Evolutionary conservation across 345 rosid species (phyloP), one percentile per base, ranked within the genome.

Genomic region (Geranium brycei): DNA sequence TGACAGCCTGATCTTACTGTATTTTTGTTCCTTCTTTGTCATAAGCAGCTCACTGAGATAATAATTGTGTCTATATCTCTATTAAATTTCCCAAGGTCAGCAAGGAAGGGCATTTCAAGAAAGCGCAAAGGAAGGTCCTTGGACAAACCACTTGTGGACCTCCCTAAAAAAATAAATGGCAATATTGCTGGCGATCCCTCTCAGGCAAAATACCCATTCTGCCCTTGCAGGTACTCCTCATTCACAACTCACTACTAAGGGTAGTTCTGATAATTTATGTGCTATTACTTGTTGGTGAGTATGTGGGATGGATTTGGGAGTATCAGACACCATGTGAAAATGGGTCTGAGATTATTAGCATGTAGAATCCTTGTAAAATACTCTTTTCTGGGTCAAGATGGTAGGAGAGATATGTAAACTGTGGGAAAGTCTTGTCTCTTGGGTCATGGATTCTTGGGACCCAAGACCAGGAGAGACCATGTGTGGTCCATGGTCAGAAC

Each of bases 321-420:
- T 23, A 40, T 71, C 81, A 70, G 84, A 76, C 68, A 69, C 78
- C 92, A 86, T 75, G 96, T 86, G 96, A 75, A 74, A 75, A 78
- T 63, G 65, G 76, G 76, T 73, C 63, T 40, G 19, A 53, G 82
- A 23, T 23, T 23, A 23, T 23, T 23, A 80, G 78, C 83, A 77
- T 80, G 86, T 66, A 78, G 75, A 71, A 73, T 71, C 85, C 85
- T 68, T 81, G 84, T 81, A 73, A 71, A 73, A 77, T 79, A 84
- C 85, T 81, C 77, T 4, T 62, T 40, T 74, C 60, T 51, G 28
- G 28, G 28, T 23, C 28, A 23, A 23, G 28, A 23, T 23, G 2
- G 28, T 23, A 23, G 28, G 28, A 23, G 28, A 23, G 28, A 23
- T 23, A 23, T 23, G 28, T 23, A 23, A 23, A 23, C 28, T 23